A percentile compares a stretch with the other conserved stretches of the same genome.
Evolutionary conservation across 1,139 yeast genomes (phyloP).

Genomic region (Hyphopichia burtonii): DNA sequence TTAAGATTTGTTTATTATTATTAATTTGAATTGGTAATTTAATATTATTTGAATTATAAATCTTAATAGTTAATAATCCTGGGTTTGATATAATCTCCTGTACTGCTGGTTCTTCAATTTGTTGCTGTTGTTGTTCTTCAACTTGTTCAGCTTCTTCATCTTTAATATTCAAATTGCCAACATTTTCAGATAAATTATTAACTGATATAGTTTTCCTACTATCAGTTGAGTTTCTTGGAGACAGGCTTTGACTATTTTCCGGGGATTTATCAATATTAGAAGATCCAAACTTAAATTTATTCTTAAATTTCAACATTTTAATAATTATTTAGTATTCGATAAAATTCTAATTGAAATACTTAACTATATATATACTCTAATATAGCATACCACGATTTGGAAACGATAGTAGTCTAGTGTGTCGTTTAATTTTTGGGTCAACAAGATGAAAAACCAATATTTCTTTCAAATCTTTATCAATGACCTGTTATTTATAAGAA

Average conservation of each 20-base stretch:
- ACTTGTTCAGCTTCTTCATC: background rate
- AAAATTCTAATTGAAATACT: too few relatives aligned
- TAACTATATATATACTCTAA: background rate
- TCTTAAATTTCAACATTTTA: slow-evolving; percentile 43
- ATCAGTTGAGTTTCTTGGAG: slow-evolving; percentile 24
- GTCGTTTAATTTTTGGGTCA: too few relatives aligned
- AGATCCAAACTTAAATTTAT: slow-evolving; percentile 46
- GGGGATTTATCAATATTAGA: background rate
- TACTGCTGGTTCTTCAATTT: background rate
- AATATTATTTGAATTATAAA: slow-evolving; percentile 60
- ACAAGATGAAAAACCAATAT: too few relatives aligned
- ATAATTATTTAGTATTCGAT: too few relatives aligned
- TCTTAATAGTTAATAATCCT: slow-evolving; percentile 68
- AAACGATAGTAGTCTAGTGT: background rate
- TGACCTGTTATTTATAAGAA: too few relatives aligned
- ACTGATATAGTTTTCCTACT: slow-evolving; percentile 26
- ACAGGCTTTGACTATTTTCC: background rate
- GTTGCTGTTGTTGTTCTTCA: slow-evolving; percentile 3
- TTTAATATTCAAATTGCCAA: background rate
- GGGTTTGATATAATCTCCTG: slow-evolving; percentile 38
- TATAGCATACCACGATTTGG: background rate
- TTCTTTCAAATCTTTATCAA: too few relatives aligned
- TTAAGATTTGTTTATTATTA: slow-evolving; percentile 51
- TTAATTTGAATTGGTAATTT: slow-evolving; percentile 61
- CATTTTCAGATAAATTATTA: slow-evolving; percentile 22